phyloP scores from a whole-genome alignment of 441 rosid genomes.

The Pelargonium myrrhifolium region DNA sequence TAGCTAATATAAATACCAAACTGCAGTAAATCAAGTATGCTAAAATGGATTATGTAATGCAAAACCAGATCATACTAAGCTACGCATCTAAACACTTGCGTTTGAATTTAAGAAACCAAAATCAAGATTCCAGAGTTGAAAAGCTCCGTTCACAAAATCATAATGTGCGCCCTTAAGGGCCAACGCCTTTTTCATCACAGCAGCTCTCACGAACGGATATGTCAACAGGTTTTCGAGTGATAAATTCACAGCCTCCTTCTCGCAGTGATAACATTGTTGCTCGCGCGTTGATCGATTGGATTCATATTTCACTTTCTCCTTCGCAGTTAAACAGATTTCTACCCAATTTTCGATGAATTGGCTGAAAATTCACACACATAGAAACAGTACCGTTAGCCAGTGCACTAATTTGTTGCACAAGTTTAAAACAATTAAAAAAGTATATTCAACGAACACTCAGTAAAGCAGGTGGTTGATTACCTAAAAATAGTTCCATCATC shows the following conservation, averaged over 20 bases:
- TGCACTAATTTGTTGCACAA: too few relatives aligned
- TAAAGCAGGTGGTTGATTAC: too few relatives aligned
- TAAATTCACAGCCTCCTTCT: conserved; percentile 94
- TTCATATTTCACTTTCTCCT: conserved; percentile 54
- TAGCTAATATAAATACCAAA: too few relatives aligned
- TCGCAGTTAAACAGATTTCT: conserved; percentile 64
- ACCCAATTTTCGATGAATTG: conserved; percentile 90
- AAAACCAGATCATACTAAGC: too few relatives aligned
- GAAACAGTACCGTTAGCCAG: too few relatives aligned
- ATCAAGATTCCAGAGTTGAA: conserved; percentile 79
- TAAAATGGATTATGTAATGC: too few relatives aligned
- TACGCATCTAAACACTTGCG: too few relatives aligned
- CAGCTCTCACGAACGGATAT: conserved; percentile 79
- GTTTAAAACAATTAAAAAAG: too few relatives aligned
- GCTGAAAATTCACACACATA: conserved; percentile 40
- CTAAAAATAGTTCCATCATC: conserved; percentile 53
- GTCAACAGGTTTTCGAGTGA: conserved; percentile 82
- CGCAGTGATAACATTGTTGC: conserved; percentile 65
- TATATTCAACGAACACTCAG: too few relatives aligned
- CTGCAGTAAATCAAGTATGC: too few relatives aligned
- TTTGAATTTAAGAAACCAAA: not conserved
- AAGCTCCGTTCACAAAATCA: conserved; percentile 61
- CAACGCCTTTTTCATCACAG: conserved; percentile 42
- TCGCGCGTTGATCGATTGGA: conserved; percentile 28
- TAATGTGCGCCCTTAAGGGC: conserved; percentile 75